phyloP scores from a whole-genome alignment of 495 filamentous ascomycete genomes.

The Parmelia sp. region DNA sequence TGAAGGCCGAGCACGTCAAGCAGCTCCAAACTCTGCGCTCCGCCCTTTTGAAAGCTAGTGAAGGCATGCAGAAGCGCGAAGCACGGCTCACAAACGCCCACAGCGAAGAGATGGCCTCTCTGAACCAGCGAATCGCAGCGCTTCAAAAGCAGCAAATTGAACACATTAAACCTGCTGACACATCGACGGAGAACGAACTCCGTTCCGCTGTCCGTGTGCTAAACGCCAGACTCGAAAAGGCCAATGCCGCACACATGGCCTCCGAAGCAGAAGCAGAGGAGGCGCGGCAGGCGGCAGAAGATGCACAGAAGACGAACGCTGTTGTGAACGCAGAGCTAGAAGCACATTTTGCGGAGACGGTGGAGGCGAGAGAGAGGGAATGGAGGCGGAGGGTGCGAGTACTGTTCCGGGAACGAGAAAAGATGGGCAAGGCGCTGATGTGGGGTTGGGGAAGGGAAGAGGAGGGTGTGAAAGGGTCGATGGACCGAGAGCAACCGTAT shows the following conservation, averaged over 20 bases:
- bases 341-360: slow-evolving; percentile 37
- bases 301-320: slow-evolving; percentile 14
- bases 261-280: slow-evolving; percentile 19
- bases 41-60: slow-evolving; percentile 35
- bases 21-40: slow-evolving; percentile 38
- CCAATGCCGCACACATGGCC: slow-evolving; percentile 3
- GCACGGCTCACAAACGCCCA: slow-evolving; percentile 17
- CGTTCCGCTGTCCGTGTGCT: slow-evolving; percentile 35
- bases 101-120: slow-evolving; percentile 4
- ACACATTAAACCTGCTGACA: neutral
- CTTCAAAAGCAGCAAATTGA: slow-evolving; percentile 6
- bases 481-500: slow-evolving; percentile 39
- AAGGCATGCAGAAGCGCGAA: slow-evolving; percentile 38
- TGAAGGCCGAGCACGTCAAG: slow-evolving; percentile 41
- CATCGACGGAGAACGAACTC: slow-evolving; percentile 28
- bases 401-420: slow-evolving; percentile 51
- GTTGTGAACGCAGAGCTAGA: slow-evolving; percentile 24
- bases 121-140: slow-evolving; percentile 14
- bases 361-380: slow-evolving; percentile 46
- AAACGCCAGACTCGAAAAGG: slow-evolving; percentile 22
- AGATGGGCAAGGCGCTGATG: slow-evolving; percentile 47
- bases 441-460: slow-evolving; percentile 48
- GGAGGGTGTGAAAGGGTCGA: slow-evolving; percentile 26
- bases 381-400: slow-evolving; percentile 47
- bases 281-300: slow-evolving; percentile 11